Evolutionary conservation across 2,329 filamentous ascomycete species (phyloP).

Genomic region (Neonectria ditissima): DNA sequence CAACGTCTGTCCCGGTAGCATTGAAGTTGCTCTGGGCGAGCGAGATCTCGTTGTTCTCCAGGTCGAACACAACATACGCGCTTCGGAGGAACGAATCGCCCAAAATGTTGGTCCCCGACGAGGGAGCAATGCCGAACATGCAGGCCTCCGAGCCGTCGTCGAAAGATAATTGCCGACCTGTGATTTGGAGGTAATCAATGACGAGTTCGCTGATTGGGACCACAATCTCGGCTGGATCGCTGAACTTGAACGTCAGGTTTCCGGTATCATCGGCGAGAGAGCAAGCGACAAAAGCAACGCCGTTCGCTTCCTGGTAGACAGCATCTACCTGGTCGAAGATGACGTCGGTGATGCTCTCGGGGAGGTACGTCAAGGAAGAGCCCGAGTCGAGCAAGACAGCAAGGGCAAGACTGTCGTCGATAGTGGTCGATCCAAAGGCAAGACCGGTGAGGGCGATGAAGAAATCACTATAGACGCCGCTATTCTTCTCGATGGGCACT

Average conservation of each 20-base stretch:
- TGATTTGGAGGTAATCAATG: slow-evolving; percentile 61
- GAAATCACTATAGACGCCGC: slow-evolving; percentile 70
- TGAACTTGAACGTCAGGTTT: slow-evolving; percentile 65
- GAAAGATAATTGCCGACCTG: slow-evolving; percentile 63
- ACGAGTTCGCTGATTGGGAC: slow-evolving; percentile 71
- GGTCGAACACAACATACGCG: slow-evolving; percentile 81
- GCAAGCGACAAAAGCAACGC: slow-evolving; percentile 72
- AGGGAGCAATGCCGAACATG: slow-evolving; percentile 74
- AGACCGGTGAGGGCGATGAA: slow-evolving; percentile 76
- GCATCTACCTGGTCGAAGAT: slow-evolving; percentile 72
- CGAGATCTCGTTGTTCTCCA: slow-evolving; percentile 77
- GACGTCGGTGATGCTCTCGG: slow-evolving; percentile 62
- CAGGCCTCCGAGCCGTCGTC: slow-evolving; percentile 68
- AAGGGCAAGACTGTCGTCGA: slow-evolving; percentile 64
- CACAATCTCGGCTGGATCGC: slow-evolving; percentile 60
- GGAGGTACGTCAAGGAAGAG: slow-evolving; percentile 75
- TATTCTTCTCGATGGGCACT: slow-evolving; percentile 71
- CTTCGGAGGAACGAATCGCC: slow-evolving; percentile 82
- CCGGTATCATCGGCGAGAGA: slow-evolving; percentile 56
- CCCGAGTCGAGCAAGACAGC: slow-evolving; percentile 79
- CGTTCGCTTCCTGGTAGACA: slow-evolving; percentile 63
- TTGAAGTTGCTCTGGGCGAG: slow-evolving; percentile 76
- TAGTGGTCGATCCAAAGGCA: slow-evolving; percentile 53
- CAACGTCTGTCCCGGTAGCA: slow-evolving; percentile 57
- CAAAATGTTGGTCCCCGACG: slow-evolving; percentile 68